phyloP scores from a whole-genome alignment of 139 green algal species.

The Desmodesmus armatus region DNA sequence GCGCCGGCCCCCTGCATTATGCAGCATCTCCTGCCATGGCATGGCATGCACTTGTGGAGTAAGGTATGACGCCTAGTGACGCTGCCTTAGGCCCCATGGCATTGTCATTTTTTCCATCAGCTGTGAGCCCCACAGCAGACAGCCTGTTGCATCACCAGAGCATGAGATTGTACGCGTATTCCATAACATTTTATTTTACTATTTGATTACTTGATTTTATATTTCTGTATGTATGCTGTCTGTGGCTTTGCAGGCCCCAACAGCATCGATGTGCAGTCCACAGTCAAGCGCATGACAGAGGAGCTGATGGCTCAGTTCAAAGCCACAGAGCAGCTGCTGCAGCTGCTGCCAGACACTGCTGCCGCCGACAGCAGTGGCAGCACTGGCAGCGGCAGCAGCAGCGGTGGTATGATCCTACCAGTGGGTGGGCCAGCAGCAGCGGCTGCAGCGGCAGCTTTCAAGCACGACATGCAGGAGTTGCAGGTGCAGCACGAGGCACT shows the following conservation, averaged over 20 bases:
- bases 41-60: no score
- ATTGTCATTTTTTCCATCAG: no score
- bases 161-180: no score
- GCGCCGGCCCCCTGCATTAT: no score
- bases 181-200: no score
- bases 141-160: no score
- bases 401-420: neutral
- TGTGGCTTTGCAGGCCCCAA: no score
- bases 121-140: neutral
- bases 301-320: slow-evolving; percentile 12
- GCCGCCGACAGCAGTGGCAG: neutral
- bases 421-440: neutral
- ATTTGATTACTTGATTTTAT: no score
- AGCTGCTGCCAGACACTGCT: slow-evolving; percentile 12
- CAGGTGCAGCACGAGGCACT: slow-evolving; percentile 36
- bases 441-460: neutral
- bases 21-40: no score
- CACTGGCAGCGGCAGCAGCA: slow-evolving; percentile 7
- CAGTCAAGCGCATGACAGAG: neutral
- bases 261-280: neutral
- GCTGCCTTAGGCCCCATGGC: no score
- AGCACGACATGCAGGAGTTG: neutral
- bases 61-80: no score
- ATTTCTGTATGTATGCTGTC: no score
- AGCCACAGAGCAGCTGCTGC: neutral